These are phyloP conservation scores for Lachnellula willkommii DNA, from an alignment of 2,329 filamentous ascomycete species.

Conservation along the genomic window DNA sequence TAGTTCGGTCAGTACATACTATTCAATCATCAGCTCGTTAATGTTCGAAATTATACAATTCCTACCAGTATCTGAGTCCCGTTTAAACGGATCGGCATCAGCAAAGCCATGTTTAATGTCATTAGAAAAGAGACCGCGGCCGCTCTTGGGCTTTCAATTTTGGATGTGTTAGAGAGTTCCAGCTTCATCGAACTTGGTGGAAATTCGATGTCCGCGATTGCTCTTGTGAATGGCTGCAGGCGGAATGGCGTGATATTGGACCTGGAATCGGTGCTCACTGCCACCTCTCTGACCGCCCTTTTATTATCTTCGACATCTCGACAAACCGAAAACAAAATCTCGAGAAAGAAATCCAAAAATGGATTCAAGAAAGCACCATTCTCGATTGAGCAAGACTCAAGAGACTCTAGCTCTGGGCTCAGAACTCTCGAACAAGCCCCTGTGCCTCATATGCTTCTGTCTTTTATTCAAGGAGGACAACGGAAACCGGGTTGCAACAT, in stretches of 20 bases:
- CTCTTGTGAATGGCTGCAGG: slow-evolving; percentile 36
- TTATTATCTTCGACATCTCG: slow-evolving; percentile 20
- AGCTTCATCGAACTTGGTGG: slow-evolving; percentile 43
- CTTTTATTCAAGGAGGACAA: slow-evolving; percentile 22
- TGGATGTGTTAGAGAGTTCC: background rate
- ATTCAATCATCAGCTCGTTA: too few relatives aligned
- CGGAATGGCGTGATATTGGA: slow-evolving; percentile 18
- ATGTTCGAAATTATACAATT: too few relatives aligned
- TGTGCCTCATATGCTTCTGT: slow-evolving; percentile 20
- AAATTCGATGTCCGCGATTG: slow-evolving; percentile 43
- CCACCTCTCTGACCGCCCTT: too few relatives aligned
- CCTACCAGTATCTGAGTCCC: too few relatives aligned
- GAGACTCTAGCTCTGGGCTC: too few relatives aligned
- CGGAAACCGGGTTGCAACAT: slow-evolving; percentile 21
- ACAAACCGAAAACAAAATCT: slow-evolving; percentile 1
- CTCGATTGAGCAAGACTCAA: too few relatives aligned
- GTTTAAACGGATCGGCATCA: too few relatives aligned
- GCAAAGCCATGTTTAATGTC: background rate
- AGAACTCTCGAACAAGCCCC: too few relatives aligned
- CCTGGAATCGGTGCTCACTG: background rate
- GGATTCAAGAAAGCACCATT: background rate
- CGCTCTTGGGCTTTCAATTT: background rate
- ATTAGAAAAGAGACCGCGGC: background rate
- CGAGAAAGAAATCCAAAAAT: slow-evolving; percentile 9
- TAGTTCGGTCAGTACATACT: too few relatives aligned